Conservation (phyloP, 352 stramenopile genomes). For the Phytophthora tubulina region DNA sequence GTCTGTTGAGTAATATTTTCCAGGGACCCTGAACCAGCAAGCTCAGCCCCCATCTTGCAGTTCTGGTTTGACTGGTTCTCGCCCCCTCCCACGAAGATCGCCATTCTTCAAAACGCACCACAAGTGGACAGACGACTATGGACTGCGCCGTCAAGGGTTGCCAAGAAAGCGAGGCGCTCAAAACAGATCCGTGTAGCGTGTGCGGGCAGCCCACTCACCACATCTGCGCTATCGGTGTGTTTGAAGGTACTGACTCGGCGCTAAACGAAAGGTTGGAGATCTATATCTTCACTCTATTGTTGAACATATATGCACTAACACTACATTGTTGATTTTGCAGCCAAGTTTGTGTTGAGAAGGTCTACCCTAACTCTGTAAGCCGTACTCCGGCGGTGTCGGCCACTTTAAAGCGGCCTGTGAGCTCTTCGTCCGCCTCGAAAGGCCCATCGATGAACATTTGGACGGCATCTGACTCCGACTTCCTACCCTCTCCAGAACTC, state of each 20-base stretch:
- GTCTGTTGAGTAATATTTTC: neutral
- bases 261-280: constrained; percentile 17
- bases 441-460: neutral
- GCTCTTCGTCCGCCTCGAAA: neutral
- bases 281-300: neutral
- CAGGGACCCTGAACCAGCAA: no score
- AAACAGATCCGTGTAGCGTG: constrained; percentile 15
- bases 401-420: neutral
- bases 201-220: constrained; percentile 3
- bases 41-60: neutral
- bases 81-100: neutral
- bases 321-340: neutral
- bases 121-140: neutral
- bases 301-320: neutral
- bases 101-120: neutral
- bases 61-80: neutral
- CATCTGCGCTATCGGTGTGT: constrained; percentile 1
- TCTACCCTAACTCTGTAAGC: neutral
- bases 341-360: neutral
- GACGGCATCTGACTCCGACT: constrained; percentile 1
- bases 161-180: constrained; percentile 1
- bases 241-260: constrained; percentile 5
- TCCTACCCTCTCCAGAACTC: neutral
- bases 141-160: neutral
- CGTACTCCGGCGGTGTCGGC: neutral